phyloP scores from a whole-genome alignment of 1,284 basidiomycete genomes.

The Leccinum griseonigrum region DNA sequence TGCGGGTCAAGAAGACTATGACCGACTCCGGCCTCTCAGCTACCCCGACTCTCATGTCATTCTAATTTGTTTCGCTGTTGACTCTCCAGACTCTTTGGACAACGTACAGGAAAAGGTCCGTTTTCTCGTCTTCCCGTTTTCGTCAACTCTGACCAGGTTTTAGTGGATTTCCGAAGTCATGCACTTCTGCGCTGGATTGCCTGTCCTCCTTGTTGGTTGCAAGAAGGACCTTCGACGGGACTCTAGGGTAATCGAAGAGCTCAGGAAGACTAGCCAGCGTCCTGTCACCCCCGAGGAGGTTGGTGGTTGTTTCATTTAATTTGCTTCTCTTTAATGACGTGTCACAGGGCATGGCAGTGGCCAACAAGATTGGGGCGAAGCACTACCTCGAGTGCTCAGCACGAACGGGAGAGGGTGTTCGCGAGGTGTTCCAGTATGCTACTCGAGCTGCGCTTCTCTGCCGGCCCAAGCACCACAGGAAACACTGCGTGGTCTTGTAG shows the following conservation, averaged over 20 bases:
- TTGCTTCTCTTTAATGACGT: neutral
- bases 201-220: conserved; percentile 90
- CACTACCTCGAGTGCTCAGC: conserved; percentile 91
- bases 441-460: conserved; percentile 76
- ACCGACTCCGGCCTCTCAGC: conserved; percentile 86
- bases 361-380: conserved; percentile 86
- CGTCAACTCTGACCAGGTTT: conserved; percentile 8
- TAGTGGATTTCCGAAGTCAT: conserved; percentile 94
- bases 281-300: conserved; percentile 79
- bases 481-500: conserved; percentile 57
- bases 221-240: conserved; percentile 89
- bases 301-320: conserved; percentile 17
- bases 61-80: conserved; percentile 91
- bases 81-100: conserved; percentile 90
- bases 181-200: conserved; percentile 87
- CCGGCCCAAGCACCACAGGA: conserved; percentile 43
- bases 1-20: conserved; percentile 88
- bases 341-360: conserved; percentile 76
- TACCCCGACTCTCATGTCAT: conserved; percentile 94
- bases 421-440: conserved; percentile 91
- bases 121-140: conserved; percentile 9
- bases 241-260: conserved; percentile 75
- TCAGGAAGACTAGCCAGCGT: conserved; percentile 78
- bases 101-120: conserved; percentile 94
- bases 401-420: conserved; percentile 85